Evolutionary conservation across 768 basidiomycete species (phyloP).

Genomic region (Calocybe cyanea): DNA sequence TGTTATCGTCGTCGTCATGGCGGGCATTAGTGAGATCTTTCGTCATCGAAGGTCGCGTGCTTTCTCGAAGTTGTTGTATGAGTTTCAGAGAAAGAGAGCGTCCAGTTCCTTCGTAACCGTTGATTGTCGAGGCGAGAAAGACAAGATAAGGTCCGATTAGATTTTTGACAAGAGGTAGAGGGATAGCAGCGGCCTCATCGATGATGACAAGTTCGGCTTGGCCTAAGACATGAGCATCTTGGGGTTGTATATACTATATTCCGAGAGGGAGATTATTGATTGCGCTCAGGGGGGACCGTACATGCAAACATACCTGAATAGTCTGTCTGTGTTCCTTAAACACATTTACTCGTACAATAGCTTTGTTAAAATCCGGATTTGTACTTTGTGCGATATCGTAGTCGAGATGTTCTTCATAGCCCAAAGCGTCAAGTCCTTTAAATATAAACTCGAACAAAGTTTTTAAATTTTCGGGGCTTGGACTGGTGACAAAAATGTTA

Average conservation of each 20-base stretch:
- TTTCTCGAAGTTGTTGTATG: constrained; percentile 93
- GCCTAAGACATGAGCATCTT: constrained; percentile 95
- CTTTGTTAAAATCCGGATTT: constrained; percentile 92
- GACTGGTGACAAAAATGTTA: constrained; percentile 97
- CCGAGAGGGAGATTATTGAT: too few species aligned
- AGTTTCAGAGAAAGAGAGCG: constrained; percentile 97
- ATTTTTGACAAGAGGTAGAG: constrained; percentile 90
- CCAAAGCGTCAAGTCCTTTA: constrained; percentile 91
- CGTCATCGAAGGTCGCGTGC: constrained; percentile 72
- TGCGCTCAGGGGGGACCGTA: neutral
- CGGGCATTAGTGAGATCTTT: constrained; percentile 48
- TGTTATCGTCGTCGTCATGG: constrained; percentile 34
- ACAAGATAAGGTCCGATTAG: constrained; percentile 96
- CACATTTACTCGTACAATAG: constrained; percentile 92
- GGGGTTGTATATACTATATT: constrained; percentile 98
- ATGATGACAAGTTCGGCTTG: constrained; percentile 98
- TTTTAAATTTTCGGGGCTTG: constrained; percentile 95
- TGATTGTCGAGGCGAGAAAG: constrained; percentile 99
- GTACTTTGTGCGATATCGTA: constrained; percentile 95
- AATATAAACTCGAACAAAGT: constrained; percentile 98
- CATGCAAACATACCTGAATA: constrained; percentile 67
- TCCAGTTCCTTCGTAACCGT: constrained; percentile 99
- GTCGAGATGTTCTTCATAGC: constrained; percentile 96
- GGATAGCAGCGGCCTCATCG: constrained; percentile 98
- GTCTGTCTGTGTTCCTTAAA: constrained; percentile 94